phyloP scores from a whole-genome alignment of 192 early-diverging fungal species.

The Coemansia guatemalensis region DNA sequence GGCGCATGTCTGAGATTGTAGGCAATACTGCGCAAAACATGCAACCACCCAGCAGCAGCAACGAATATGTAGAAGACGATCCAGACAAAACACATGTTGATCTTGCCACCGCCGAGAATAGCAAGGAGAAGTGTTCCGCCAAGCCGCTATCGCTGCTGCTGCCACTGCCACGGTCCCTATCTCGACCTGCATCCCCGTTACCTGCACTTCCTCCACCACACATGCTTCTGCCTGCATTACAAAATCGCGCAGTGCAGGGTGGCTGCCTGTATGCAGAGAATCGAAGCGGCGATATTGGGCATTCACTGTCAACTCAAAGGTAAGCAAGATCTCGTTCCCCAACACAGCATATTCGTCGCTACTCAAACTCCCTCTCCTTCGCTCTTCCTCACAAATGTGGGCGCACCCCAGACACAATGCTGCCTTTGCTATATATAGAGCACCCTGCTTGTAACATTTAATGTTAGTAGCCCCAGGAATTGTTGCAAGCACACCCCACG shows the following conservation, averaged over 20 bases:
- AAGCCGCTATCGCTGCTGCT: conserved; percentile 3
- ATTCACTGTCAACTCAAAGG: conserved; percentile 7
- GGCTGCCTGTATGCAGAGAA: neutral
- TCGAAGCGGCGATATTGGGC: neutral
- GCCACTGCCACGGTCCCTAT: conserved; percentile 3
- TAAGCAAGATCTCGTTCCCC: neutral
- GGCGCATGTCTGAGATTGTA: neutral
- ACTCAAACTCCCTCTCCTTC: neutral
- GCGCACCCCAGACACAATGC: neutral
- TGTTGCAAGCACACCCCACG: neutral
- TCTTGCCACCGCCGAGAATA: conserved; percentile 5
- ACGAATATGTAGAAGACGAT: conserved; percentile 8
- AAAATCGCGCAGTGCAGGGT: neutral
- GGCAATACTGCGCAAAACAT: neutral
- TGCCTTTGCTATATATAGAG: neutral
- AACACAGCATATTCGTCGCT: neutral
- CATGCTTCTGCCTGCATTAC: conserved; percentile 2
- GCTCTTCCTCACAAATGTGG: neutral
- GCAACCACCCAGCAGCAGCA: neutral
- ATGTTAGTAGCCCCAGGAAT: neutral
- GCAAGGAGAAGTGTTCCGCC: neutral
- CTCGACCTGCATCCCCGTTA: neutral
- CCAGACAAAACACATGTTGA: conserved; percentile 34
- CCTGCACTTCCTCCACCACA: conserved; percentile 9
- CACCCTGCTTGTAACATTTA: neutral